phyloP scores from a whole-genome alignment of 352 stramenopile species.

The Phytophthora rubi region DNA sequence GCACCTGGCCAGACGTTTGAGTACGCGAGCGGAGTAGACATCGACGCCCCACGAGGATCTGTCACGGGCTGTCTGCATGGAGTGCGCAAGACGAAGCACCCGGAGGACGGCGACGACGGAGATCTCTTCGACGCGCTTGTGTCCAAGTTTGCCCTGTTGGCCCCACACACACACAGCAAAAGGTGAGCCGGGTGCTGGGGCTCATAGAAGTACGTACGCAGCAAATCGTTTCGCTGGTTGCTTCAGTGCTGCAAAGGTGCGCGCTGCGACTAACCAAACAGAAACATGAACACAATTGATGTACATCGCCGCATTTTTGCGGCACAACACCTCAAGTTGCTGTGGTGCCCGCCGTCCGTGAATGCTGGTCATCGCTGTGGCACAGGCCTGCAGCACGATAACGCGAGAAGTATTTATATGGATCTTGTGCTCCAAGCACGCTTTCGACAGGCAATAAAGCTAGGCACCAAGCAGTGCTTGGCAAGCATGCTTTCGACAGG shows the following conservation, averaged over 20 bases:
- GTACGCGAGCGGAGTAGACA: conserved; percentile 81
- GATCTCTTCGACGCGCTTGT: conserved; percentile 74
- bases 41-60: conserved; percentile 64
- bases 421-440: conserved; percentile 16
- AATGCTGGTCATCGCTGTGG: conserved; percentile 18
- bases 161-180: conserved; percentile 21
- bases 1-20: conserved; percentile 77
- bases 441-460: background rate
- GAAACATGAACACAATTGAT: conserved; percentile 11
- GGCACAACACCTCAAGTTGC: conserved; percentile 16
- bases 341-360: background rate
- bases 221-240: conserved; percentile 27
- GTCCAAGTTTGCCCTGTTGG: conserved; percentile 67
- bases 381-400: conserved; percentile 24
- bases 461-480: conserved; percentile 5
- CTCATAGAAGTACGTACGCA: conserved; percentile 11
- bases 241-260: conserved; percentile 26
- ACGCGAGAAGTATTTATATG: conserved; percentile 22
- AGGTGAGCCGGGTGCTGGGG: conserved; percentile 15
- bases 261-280: conserved; percentile 12
- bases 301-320: conserved; percentile 11
- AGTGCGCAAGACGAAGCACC: conserved; percentile 37
- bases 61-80: conserved; percentile 76
- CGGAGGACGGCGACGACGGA: conserved; percentile 32
- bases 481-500: background rate